Evolutionary conservation across 2,329 filamentous ascomycete genomes (phyloP), one percentile per base, ranked within the genome.

Genomic region (Ceratocystis albifundus): DNA sequence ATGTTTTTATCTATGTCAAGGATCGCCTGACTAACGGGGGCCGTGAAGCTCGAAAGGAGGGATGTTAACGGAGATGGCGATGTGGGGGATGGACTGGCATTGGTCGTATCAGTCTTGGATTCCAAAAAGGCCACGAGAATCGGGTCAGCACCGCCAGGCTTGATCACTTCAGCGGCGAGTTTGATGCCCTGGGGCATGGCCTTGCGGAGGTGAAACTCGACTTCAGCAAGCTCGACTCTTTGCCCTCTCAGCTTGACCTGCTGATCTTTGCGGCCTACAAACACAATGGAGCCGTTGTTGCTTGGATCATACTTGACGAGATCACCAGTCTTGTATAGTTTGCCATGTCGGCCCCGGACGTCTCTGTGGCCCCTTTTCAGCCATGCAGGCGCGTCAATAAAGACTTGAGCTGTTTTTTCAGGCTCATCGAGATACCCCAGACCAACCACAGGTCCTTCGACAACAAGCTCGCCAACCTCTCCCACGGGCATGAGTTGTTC

Each of bases 171-270:
- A 4, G 78, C 78, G 0, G 76, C 78, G 1, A 81, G 77, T 61
- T 75, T 77, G 30, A 77, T 75, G 1, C 75, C 75, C 0, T 72
- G 66, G 0, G 79, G 78, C 41, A 82, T 72, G 28, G 76, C 76
- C n/a, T 74, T 73, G 12, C 75, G 74, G 66, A 81, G 76, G 68
- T 81, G 77, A 66, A 79, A 77, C 69, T 82, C 80, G 5, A 82
- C 80, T 69, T 82, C 80, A 0, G 78, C 77, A 22, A 85, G 77
- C 74, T 86, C 88, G 64, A 87, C 80, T 65, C 86, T 77, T 69
- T 83, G 86, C 30, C 88, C 88, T 10, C 80, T 78, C 32, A 88
- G 75, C 74, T 89, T 89, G 65, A 87, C 81, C 72, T 86, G 85
- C n/a, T 81, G 81, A 70, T 88, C 86, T 70, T 84, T 86, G 62